These are phyloP conservation scores for Beauveria rudraprayagi DNA, from an alignment of 2,329 filamentous ascomycete genomes.

Conservation along the genomic window DNA sequence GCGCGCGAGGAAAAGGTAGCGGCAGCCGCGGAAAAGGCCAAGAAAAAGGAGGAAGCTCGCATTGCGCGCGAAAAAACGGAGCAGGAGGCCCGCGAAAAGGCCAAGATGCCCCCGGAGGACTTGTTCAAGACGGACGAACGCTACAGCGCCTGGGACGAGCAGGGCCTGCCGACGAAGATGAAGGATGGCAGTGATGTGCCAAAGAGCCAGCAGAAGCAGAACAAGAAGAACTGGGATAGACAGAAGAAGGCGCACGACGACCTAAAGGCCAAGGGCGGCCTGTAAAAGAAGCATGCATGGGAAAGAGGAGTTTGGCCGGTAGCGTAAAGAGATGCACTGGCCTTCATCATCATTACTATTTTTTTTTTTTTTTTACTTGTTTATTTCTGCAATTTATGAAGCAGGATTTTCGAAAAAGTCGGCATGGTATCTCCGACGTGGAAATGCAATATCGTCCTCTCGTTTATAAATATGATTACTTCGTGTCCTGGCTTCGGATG, in stretches of 20 bases:
- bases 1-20: constrained; percentile 52
- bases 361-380: neutral
- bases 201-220: constrained; percentile 72
- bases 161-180: constrained; percentile 72
- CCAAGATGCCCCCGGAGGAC: constrained; percentile 44
- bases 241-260: constrained; percentile 81
- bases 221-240: constrained; percentile 82
- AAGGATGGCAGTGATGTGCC: constrained; percentile 71
- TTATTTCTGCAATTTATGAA: neutral
- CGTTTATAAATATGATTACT: neutral
- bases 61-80: constrained; percentile 43
- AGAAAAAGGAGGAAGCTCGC: constrained; percentile 47
- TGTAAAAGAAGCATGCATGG: constrained; percentile 15
- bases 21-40: constrained; percentile 51
- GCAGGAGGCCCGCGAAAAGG: constrained; percentile 48
- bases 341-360: neutral
- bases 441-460: neutral
- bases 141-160: constrained; percentile 73
- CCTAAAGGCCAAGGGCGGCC: constrained; percentile 26
- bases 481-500: neutral
- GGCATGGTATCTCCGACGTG: neutral
- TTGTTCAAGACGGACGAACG: constrained; percentile 49
- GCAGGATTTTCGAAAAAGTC: neutral
- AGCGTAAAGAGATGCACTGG: neutral
- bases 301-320: constrained; percentile 8